Percentiles rank a stretch among this genome's conserved stretches.
Evolutionary conservation across 2,329 filamentous ascomycete genomes (phyloP).

Genomic region (Trichophyton equinum): DNA sequence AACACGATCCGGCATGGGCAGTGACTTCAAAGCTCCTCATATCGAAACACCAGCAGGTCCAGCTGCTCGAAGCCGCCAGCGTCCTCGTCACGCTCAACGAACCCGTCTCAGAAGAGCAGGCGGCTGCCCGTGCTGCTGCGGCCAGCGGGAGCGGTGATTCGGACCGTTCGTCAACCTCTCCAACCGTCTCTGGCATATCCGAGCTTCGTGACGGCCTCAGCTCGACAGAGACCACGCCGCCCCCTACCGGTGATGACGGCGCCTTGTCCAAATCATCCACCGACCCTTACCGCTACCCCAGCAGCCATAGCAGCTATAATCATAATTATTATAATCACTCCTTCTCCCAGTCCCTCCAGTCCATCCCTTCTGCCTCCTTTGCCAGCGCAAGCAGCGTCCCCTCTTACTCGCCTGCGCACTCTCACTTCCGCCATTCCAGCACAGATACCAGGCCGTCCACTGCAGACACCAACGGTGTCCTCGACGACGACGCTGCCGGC

Average conservation of each 20-base stretch:
- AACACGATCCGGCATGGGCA: constrained; percentile 97
- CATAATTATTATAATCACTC: constrained; percentile 28
- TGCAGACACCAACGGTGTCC: constrained; percentile 55
- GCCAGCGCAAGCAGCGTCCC: constrained; percentile 45
- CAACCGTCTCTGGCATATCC: constrained; percentile 67
- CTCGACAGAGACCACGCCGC: constrained; percentile 85
- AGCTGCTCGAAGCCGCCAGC: constrained; percentile 91
- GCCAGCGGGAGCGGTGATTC: constrained; percentile 51
- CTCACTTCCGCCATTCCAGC: constrained; percentile 59
- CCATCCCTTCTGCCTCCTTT: constrained; percentile 42
- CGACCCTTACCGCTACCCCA: constrained; percentile 34
- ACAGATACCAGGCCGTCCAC: constrained; percentile 66
- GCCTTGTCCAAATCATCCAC: constrained; percentile 37
- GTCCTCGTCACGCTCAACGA: constrained; percentile 87
- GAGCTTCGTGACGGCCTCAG: constrained; percentile 61
- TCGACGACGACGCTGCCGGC: constrained; percentile 72
- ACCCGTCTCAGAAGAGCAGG: constrained; percentile 50
- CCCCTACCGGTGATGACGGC: constrained; percentile 59
- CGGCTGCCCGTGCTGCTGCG: constrained; percentile 50
- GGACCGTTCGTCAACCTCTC: constrained; percentile 71
- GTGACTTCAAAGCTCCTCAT: constrained; percentile 95
- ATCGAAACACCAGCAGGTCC: constrained; percentile 98
- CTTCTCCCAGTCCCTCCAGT: constrained; percentile 72
- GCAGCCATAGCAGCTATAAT: constrained; percentile 16
- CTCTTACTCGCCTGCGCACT: constrained; percentile 34